A percentile compares a stretch with the other conserved stretches of the same genome.
These are phyloP conservation scores for Dipteronia dyeriana DNA, from an alignment of 345 rosid species.

Conservation along the genomic window DNA sequence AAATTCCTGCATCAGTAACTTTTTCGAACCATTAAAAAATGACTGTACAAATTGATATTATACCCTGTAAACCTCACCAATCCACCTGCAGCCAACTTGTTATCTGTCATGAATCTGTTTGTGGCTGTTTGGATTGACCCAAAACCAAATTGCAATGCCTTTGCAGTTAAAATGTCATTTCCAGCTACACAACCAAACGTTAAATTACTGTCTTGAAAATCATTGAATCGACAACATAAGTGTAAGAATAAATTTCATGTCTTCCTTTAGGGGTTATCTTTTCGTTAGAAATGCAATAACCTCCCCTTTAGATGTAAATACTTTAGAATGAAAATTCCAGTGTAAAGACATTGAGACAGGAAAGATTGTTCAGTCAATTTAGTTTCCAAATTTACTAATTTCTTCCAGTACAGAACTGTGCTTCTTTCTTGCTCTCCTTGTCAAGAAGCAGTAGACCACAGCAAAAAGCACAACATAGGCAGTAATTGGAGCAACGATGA, in stretches of 20 bases:
- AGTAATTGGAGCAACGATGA: slow-evolving; percentile 34
- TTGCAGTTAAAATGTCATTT: slow-evolving; percentile 33
- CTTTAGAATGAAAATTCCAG: not conserved
- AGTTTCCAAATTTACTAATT: slow-evolving; percentile 27
- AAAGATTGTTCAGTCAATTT: too few relatives aligned
- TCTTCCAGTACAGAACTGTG: slow-evolving; percentile 23
- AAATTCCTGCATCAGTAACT: not conserved
- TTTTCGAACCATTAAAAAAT: not conserved
- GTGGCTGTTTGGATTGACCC: slow-evolving; percentile 44
- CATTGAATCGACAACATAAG: too few relatives aligned
- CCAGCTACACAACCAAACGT: slow-evolving; percentile 28
- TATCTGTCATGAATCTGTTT: slow-evolving; percentile 42
- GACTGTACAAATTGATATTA: too few relatives aligned
- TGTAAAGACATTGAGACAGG: not conserved
- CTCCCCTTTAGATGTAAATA: too few relatives aligned
- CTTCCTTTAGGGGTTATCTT: too few relatives aligned
- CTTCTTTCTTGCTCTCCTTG: slow-evolving; percentile 33
- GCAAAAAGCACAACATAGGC: slow-evolving; percentile 30
- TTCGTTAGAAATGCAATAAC: too few relatives aligned
- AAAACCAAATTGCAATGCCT: slow-evolving; percentile 47
- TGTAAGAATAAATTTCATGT: too few relatives aligned
- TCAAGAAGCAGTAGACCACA: slow-evolving; percentile 27
- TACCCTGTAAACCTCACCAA: slow-evolving; percentile 70
- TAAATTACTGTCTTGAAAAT: not conserved
- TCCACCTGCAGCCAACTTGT: slow-evolving; percentile 71